Evolutionary conservation across 225 moss, liverwort and hornwort species (phyloP).

Genomic region (Takakia lepidozioides): DNA sequence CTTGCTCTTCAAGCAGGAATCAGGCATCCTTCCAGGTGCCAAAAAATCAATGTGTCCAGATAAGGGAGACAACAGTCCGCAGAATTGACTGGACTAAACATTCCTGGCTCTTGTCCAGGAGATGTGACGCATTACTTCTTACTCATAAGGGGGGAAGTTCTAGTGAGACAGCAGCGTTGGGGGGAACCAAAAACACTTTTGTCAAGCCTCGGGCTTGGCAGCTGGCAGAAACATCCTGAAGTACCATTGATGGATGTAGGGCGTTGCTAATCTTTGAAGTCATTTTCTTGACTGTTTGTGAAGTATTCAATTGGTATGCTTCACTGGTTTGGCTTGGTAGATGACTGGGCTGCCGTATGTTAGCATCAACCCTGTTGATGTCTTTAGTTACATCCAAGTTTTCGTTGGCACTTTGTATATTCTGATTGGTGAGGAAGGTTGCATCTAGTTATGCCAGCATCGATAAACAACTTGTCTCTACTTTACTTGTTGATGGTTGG

Average conservation of each 20-base stretch:
- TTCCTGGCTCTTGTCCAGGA: neutral
- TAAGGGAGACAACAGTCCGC: neutral
- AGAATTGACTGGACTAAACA: neutral
- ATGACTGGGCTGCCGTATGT: too few relatives aligned
- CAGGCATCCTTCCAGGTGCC: neutral
- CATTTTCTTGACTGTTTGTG: neutral
- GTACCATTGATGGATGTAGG: neutral
- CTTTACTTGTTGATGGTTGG: too few relatives aligned
- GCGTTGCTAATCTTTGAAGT: neutral
- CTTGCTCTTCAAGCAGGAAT: neutral
- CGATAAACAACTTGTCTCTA: too few relatives aligned
- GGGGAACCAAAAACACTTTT: neutral
- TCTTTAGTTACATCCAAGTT: too few relatives aligned
- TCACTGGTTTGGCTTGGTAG: neutral
- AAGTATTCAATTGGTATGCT: neutral
- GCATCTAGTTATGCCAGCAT: too few relatives aligned
- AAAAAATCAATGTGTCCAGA: neutral
- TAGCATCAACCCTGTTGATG: too few relatives aligned
- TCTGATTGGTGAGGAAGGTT: too few relatives aligned
- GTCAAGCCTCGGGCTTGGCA: neutral
- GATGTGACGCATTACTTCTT: neutral
- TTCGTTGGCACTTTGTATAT: too few relatives aligned
- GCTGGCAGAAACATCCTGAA: neutral
- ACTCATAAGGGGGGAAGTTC: neutral
- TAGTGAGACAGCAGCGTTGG: neutral